phyloP scores from a whole-genome alignment of 2,329 filamentous ascomycete genomes.

The Lachnellula willkommii region DNA sequence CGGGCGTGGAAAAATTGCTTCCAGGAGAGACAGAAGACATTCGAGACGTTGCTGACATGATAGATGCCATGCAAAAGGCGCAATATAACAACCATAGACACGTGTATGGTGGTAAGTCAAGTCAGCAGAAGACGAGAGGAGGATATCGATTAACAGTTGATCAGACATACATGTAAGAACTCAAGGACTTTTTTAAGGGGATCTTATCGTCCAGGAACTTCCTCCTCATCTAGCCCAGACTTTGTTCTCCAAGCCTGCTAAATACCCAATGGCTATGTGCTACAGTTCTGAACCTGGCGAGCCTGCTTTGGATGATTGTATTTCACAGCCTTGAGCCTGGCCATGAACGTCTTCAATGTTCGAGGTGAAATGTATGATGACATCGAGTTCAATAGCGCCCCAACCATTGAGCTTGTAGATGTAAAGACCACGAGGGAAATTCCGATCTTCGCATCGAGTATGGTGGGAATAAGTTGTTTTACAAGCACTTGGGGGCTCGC shows the following conservation, averaged over 20 bases:
- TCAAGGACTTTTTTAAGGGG: constrained; percentile 44
- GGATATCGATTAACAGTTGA: neutral
- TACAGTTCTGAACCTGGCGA: constrained; percentile 37
- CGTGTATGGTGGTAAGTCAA: constrained; percentile 27
- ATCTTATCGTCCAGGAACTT: constrained; percentile 39
- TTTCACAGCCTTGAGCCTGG: constrained; percentile 41
- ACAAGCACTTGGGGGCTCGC: constrained; percentile 37
- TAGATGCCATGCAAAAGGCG: constrained; percentile 41
- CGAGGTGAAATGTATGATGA: constrained; percentile 39
- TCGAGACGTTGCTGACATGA: constrained; percentile 40
- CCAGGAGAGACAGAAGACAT: constrained; percentile 40
- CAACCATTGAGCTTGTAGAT: constrained; percentile 42
- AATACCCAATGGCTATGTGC: constrained; percentile 33
- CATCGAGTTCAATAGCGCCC: constrained; percentile 41
- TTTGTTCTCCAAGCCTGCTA: constrained; percentile 30
- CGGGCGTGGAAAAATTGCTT: constrained; percentile 37
- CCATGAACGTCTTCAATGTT: constrained; percentile 47
- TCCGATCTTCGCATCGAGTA: constrained; percentile 37
- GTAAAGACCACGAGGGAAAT: constrained; percentile 42
- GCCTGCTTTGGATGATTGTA: constrained; percentile 37
- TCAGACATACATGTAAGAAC: constrained; percentile 42
- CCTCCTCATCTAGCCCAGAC: constrained; percentile 40
- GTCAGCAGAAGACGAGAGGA: neutral
- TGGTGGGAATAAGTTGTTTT: constrained; percentile 34
- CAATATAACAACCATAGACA: constrained; percentile 40